phyloP scores from a whole-genome alignment of 305 asterid genomes.

The Solanum chacoense region DNA sequence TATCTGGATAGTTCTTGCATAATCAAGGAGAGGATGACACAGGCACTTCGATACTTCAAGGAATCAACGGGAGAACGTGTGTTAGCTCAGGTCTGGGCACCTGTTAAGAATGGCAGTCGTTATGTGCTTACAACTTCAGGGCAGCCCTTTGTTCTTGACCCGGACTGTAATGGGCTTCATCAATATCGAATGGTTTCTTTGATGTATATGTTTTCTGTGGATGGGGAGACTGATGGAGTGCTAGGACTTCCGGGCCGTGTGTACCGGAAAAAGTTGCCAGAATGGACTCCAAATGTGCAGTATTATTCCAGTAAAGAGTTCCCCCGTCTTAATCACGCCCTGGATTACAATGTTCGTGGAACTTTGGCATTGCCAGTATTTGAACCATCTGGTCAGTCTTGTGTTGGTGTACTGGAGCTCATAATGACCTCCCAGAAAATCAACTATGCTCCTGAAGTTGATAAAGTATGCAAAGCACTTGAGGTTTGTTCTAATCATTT shows the following conservation, averaged over 20 bases:
- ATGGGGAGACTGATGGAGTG: slow-evolving; percentile 51
- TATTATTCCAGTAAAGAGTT: slow-evolving; percentile 81
- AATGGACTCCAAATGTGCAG: slow-evolving; percentile 95
- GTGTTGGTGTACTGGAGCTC: slow-evolving; percentile 83
- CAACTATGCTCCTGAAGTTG: slow-evolving; percentile 88
- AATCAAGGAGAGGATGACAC: slow-evolving; percentile 81
- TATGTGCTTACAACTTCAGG: slow-evolving; percentile 80
- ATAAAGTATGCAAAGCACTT: slow-evolving; percentile 93
- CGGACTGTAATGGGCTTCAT: slow-evolving; percentile 68
- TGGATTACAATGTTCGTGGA: slow-evolving; percentile 69
- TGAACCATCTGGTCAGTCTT: slow-evolving; percentile 76
- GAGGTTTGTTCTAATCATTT: slow-evolving; percentile 48
- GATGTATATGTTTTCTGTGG: slow-evolving; percentile 60
- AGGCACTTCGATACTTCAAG: slow-evolving; percentile 84
- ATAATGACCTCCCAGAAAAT: slow-evolving; percentile 81
- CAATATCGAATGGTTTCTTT: slow-evolving; percentile 71
- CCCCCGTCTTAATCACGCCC: slow-evolving; percentile 67
- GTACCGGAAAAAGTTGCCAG: slow-evolving; percentile 66
- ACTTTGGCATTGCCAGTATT: slow-evolving; percentile 90
- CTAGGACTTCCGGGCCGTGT: slow-evolving; percentile 93
- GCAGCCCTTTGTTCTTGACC: slow-evolving; percentile 83
- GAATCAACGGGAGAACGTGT: slow-evolving; percentile 67
- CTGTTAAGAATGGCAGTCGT: slow-evolving; percentile 60
- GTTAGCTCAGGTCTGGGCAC: slow-evolving; percentile 92
- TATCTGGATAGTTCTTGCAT: slow-evolving; percentile 50